Evolutionary conservation across 1,284 basidiomycete species (phyloP).

Genomic region (Sphaerobolus stellatus): DNA sequence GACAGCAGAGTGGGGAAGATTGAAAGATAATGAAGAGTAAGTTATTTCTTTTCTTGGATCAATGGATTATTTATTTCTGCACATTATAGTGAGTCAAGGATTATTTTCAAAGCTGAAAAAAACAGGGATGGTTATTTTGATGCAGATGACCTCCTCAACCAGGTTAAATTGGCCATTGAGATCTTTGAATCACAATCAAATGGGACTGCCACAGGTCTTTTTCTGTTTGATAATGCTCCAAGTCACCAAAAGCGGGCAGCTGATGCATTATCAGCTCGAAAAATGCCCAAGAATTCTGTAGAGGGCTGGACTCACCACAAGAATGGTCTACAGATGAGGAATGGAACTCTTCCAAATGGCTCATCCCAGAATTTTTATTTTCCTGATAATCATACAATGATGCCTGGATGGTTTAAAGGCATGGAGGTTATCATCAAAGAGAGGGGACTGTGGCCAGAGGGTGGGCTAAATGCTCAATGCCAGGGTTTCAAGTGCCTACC

Average conservation of each 20-base stretch:
- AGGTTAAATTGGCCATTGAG: slow-evolving; percentile 18
- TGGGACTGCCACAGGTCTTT: slow-evolving; percentile 11
- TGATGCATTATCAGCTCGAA: no score
- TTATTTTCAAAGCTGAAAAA: slow-evolving; percentile 40
- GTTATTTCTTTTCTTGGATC: background rate
- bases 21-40: slow-evolving; percentile 16
- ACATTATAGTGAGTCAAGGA: slow-evolving; percentile 8
- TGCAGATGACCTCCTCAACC: slow-evolving; percentile 27
- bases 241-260: slow-evolving; percentile 21
- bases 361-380: no score
- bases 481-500: no score
- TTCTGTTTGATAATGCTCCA: slow-evolving; percentile 23
- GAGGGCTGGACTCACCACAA: no score
- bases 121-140: slow-evolving; percentile 46
- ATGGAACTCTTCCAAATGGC: no score
- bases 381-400: no score
- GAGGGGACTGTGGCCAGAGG: no score
- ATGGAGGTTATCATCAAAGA: no score
- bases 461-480: no score
- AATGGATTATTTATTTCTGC: background rate
- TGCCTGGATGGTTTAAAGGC: no score
- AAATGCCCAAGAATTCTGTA: no score
- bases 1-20: slow-evolving; percentile 15
- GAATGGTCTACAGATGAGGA: no score
- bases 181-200: slow-evolving; percentile 16